These are phyloP conservation scores for Fusarium mundagurra DNA, from an alignment of 2,329 filamentous ascomycete genomes.

Conservation along the genomic window DNA sequence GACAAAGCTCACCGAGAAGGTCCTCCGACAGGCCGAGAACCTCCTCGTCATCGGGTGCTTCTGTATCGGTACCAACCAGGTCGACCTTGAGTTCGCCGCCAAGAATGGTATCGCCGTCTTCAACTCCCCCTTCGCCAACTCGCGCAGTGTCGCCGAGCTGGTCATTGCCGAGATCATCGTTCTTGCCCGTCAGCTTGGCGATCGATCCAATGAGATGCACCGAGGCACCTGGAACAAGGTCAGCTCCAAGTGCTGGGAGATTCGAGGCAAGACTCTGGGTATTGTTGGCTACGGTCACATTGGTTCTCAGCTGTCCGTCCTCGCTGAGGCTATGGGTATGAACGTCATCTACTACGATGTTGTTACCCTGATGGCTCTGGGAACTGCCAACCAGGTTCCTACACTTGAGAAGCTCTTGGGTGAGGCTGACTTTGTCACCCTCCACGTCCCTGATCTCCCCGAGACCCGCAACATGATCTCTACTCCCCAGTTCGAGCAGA, in stretches of 20 bases:
- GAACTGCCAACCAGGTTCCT: slow-evolving; percentile 84
- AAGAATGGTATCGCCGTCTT: slow-evolving; percentile 93
- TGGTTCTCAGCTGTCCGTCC: slow-evolving; percentile 91
- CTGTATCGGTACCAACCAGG: slow-evolving; percentile 98
- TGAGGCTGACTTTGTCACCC: slow-evolving; percentile 89
- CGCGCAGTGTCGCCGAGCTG: slow-evolving; percentile 93
- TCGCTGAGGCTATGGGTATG: slow-evolving; percentile 99
- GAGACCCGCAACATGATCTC: slow-evolving; percentile 96
- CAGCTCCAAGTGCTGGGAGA: slow-evolving; percentile 96
- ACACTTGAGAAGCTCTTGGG: slow-evolving; percentile 80
- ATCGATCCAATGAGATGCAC: slow-evolving; percentile 95
- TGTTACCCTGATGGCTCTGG: slow-evolving; percentile 91
- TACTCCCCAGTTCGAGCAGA: slow-evolving; percentile 79
- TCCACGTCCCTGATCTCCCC: slow-evolving; percentile 91
- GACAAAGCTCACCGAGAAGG: slow-evolving; percentile 88
- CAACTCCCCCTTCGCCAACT: slow-evolving; percentile 99
- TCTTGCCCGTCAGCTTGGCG: slow-evolving; percentile 89
- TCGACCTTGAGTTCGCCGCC: slow-evolving; percentile 85
- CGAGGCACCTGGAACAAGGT: slow-evolving; percentile 98
- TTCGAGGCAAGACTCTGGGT: slow-evolving; percentile 94
- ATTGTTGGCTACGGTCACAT: slow-evolving; percentile 99
- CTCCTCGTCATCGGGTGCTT: slow-evolving; percentile 97
- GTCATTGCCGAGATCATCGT: slow-evolving; percentile 94
- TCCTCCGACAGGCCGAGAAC: slow-evolving; percentile 90
- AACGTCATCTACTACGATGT: slow-evolving; percentile 97